Evolutionary conservation across 768 basidiomycete genomes (phyloP), one percentile per base, ranked within the genome.

Genomic region (Mycena galericulata): DNA sequence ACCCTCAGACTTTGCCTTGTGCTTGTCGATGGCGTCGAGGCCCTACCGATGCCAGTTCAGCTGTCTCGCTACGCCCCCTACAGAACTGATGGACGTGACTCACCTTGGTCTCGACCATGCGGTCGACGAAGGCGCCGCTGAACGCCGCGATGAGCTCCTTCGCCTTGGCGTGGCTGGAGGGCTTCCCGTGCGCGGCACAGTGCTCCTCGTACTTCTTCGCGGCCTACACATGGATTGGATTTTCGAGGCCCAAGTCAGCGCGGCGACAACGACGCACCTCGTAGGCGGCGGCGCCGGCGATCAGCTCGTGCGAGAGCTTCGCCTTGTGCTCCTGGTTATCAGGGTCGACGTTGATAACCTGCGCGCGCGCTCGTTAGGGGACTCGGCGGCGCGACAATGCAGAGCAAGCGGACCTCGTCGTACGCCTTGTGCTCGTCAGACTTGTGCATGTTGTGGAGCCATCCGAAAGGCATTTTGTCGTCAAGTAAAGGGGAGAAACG

Each of bases 221-320:
- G 63, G 91, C 91, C 89, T 89, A 65, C 3, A n/a, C 9, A 10
- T 22, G 24, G 22, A 1, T 36, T 1, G 32, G 32, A 45, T 10
- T 18, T 30, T 18, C 32, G 60, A 43, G 27, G 18, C 14, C 41
- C 17, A 43, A 17, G 9, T 5, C 36, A 17, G 24, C 38, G 24
- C 15, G 27, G 5, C 12, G 5, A 8, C 22, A 18, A 30, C 0
- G 20, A 54, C 78, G 15, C 38, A 87, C 90, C 84, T 88, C 89
- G 77, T 84, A 92, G 30, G 89, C 78, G 8, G 90, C 91, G 49
- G 92, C 92, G 45, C 79, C 90, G 51, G 89, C 88, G 68, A 93
- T 84, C 46, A 92, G 75, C 78, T 93, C 88, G 76, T 93, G 91
- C 11, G 89, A 86, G 59, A 91, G 78, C 62, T 78, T 62, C 1